Base-by-base conservation (phyloP, 345 rosid species). In the Linum usitatissimum region DNA sequence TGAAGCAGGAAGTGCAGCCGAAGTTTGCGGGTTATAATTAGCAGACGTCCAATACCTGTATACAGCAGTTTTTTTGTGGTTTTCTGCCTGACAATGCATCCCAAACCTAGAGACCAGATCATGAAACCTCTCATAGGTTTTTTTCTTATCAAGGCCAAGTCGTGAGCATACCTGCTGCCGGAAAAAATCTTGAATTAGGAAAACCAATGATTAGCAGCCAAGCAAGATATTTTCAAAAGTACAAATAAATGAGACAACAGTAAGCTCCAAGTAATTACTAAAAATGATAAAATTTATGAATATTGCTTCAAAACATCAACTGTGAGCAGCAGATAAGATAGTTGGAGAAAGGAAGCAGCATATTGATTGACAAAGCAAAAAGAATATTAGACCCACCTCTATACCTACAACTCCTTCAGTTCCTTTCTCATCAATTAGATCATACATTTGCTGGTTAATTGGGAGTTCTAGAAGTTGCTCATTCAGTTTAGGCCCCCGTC, bases 101-200 rank as follows among this genome's bases (percentile, higher is more conserved):
- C 97, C 97, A 72, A 76, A 83, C 81, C 77, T 86, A 18, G 79
- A 66, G 68, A 82, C 68, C 79, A 93, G 78, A 75, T 77, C 86
- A 66, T 72, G 63, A 67, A 86, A 69, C 71, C 96, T 81, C 73
- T 83, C 66, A 69, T 89, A 81, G 78, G 80, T 83, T 78, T 70
- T 86, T 73, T 90, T 93, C 76, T 84, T 86, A 68, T 83, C 87
- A 78, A 93, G 73, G 30, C 94, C 92, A 77, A 87, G 94, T 78
- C 85, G 87, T 64, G 75, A 84, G 57, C 86, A 83, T 19, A 86
- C 86, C 96, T 93, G 84, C 59, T 68, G 67, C 73, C 61, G 61
- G 69, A 20, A 63, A 67, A 28, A 66, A 66, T 56, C 36, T 59
- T 51, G 64, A 40, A 66, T 40, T 55, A n/a, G 42, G 18, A 58